Evolutionary conservation across 2,329 filamentous ascomycete genomes (phyloP).

Genomic region (Colletotrichum horii): DNA sequence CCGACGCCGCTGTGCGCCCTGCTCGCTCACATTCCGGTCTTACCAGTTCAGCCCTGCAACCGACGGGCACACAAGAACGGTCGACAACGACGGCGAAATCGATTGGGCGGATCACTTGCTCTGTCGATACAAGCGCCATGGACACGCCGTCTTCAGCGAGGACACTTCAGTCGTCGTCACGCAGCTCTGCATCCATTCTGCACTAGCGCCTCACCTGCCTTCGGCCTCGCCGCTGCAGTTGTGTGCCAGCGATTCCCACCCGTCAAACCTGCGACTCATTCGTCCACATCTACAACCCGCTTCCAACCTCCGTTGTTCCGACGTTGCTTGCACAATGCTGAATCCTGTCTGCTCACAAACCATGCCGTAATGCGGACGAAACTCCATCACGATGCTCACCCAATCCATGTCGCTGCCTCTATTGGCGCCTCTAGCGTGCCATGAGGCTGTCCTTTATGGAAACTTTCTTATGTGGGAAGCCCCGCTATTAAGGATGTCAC

Average conservation of each 20-base stretch:
- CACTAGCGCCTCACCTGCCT: neutral
- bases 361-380: neutral
- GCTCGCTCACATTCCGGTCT: neutral
- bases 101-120: neutral
- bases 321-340: neutral
- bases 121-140: neutral
- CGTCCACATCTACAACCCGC: neutral
- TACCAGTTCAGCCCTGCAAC: neutral
- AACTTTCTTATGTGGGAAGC: neutral
- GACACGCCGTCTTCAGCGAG: neutral
- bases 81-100: neutral
- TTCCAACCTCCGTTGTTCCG: neutral
- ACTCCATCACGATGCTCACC: neutral
- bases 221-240: conserved; percentile 13
- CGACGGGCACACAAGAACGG: neutral
- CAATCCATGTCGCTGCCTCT: neutral
- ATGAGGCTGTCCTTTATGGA: neutral
- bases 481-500: neutral
- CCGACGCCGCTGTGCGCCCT: neutral
- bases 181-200: neutral
- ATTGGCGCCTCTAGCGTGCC: neutral
- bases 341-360: neutral
- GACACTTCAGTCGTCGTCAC: neutral
- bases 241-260: neutral
- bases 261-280: neutral